A percentile compares a stretch with the other conserved stretches of the same genome.
phyloP scores from a whole-genome alignment of 768 basidiomycete genomes.

The Amanita molliuscula region DNA sequence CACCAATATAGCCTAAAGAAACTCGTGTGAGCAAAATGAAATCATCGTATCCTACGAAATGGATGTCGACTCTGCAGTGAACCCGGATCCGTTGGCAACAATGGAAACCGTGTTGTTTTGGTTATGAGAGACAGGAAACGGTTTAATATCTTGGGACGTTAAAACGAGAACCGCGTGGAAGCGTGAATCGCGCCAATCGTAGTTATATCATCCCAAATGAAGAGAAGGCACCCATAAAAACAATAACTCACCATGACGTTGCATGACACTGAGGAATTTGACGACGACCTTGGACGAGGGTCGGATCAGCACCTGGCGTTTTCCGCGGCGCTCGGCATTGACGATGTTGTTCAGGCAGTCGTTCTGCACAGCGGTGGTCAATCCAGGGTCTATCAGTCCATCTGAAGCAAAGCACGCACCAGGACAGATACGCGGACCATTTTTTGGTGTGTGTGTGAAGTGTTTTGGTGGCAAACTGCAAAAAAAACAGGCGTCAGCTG shows the following conservation, averaged over 20 bases:
- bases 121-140: constrained; percentile 36
- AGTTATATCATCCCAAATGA: constrained; percentile 80
- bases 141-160: constrained; percentile 63
- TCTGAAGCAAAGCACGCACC: constrained; percentile 43
- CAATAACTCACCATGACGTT: constrained; percentile 79
- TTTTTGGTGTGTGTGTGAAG: constrained; percentile 25
- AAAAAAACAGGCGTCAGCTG: constrained; percentile 28
- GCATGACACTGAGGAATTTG: constrained; percentile 97
- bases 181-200: constrained; percentile 52
- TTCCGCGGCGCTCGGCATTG: constrained; percentile 99
- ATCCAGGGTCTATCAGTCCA: constrained; percentile 2
- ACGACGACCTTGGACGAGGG: constrained; percentile 97
- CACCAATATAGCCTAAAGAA: constrained; percentile 83
- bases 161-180: constrained; percentile 71
- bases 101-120: constrained; percentile 45
- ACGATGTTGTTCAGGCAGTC: constrained; percentile 89
- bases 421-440: constrained; percentile 90
- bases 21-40: constrained; percentile 9
- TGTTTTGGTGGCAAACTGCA: constrained; percentile 10
- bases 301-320: constrained; percentile 97
- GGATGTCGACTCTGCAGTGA: constrained; percentile 50
- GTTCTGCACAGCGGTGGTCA: constrained; percentile 19
- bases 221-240: constrained; percentile 2
- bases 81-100: constrained; percentile 32
- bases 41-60: constrained; percentile 9